Evolutionary conservation across 768 basidiomycete genomes (phyloP).

Genomic region (Amanita subjunquillea): DNA sequence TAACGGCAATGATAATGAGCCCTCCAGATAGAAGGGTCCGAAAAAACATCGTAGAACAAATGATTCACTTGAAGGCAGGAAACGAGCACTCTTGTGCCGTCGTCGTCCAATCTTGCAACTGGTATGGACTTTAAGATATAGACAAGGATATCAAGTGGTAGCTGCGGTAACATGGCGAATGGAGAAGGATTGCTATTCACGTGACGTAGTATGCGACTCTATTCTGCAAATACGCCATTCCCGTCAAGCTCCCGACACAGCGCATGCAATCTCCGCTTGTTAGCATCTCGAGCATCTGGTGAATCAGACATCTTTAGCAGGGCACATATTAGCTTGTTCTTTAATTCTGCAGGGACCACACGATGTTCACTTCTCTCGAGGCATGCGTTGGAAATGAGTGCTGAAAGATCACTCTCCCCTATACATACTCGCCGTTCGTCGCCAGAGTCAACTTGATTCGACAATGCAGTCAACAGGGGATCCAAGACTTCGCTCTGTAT

Average conservation of each 20-base stretch:
- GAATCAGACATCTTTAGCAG: slow-evolving; percentile 71
- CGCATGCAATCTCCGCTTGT: slow-evolving; percentile 74
- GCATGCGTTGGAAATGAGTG: slow-evolving; percentile 47
- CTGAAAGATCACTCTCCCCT: slow-evolving; percentile 23
- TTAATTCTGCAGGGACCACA: slow-evolving; percentile 26
- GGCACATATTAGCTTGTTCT: slow-evolving; percentile 43
- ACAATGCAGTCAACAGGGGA: slow-evolving; percentile 55
- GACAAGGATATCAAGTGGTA: slow-evolving; percentile 21
- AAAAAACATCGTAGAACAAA: slow-evolving; percentile 34
- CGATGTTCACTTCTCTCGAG: slow-evolving; percentile 26
- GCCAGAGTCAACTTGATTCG: slow-evolving; percentile 19
- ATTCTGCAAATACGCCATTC: slow-evolving; percentile 21
- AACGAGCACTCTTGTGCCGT: slow-evolving; percentile 21
- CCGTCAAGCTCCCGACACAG: slow-evolving; percentile 53
- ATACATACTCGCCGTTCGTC: slow-evolving; percentile 34
- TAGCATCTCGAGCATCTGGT: slow-evolving; percentile 65
- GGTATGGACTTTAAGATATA: slow-evolving; percentile 15
- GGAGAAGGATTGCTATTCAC: background rate
- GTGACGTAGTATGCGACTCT: slow-evolving; percentile 7
- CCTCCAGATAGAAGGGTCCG: slow-evolving; percentile 35
- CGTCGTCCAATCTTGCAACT: slow-evolving; percentile 11
- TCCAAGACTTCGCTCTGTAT: slow-evolving; percentile 57
- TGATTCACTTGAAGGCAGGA: slow-evolving; percentile 28
- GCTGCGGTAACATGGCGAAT: slow-evolving; percentile 8
- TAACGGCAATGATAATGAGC: slow-evolving; percentile 42